Percentiles rank a stretch among this genome's conserved stretches.
Conservation (phyloP, 225 moss, liverwort and hornwort species). For the Asterella californica region DNA sequence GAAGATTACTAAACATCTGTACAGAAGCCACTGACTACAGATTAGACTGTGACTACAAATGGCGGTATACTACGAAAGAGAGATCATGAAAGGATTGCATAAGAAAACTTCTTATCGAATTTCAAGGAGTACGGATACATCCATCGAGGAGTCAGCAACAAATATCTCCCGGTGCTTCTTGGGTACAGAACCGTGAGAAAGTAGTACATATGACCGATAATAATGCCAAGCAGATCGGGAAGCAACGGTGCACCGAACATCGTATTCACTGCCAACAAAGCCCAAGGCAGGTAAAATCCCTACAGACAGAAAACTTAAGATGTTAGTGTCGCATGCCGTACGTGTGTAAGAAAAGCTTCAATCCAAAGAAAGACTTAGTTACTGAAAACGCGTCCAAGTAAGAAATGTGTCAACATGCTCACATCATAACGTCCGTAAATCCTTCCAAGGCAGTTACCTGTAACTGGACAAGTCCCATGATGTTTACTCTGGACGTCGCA, state of each 20-base stretch:
- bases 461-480: slow-evolving; percentile 69
- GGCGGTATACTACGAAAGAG: not conserved
- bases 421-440: too few species aligned
- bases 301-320: slow-evolving; percentile 31
- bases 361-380: too few species aligned
- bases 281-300: slow-evolving; percentile 97
- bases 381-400: too few species aligned
- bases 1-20: not conserved
- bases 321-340: not conserved
- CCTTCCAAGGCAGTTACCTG: slow-evolving; percentile 59
- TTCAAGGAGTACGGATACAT: slow-evolving; percentile 72
- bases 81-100: not conserved
- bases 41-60: not conserved
- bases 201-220: slow-evolving; percentile 86
- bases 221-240: slow-evolving; percentile 73
- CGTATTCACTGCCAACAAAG: slow-evolving; percentile 60
- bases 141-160: slow-evolving; percentile 79
- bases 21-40: not conserved
- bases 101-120: not conserved
- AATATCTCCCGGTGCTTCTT: slow-evolving; percentile 60
- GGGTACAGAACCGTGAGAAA: slow-evolving; percentile 86
- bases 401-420: too few species aligned
- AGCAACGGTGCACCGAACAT: slow-evolving; percentile 64
- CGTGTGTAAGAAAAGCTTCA: not conserved
- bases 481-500: slow-evolving; percentile 57